phyloP scores from a whole-genome alignment of 164 flowering plant species.

The Chimonanthus praecox region DNA sequence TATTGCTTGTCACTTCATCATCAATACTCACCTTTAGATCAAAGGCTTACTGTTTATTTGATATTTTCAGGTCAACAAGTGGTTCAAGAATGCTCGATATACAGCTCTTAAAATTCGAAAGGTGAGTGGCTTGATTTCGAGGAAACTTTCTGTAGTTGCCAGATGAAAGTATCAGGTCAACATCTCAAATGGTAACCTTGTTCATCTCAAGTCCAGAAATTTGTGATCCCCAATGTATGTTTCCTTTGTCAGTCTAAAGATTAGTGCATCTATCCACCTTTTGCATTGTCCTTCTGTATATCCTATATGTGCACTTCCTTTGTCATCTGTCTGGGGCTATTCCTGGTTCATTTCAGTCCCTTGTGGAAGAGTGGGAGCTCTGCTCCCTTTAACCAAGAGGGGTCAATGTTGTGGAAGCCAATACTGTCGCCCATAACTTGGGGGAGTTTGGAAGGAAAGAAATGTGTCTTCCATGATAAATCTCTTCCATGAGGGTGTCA shows the following conservation, averaged over 20 bases:
- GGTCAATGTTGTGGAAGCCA: too few species aligned
- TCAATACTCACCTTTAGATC: background rate
- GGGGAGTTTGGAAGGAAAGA: too few species aligned
- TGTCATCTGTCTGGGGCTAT: too few species aligned
- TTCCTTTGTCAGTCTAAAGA: background rate
- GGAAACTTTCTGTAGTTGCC: background rate
- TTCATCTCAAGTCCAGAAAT: too few species aligned
- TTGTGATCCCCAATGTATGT: background rate
- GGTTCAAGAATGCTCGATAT: constrained; percentile 97
- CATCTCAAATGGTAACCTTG: too few species aligned
- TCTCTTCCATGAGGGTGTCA: too few species aligned
- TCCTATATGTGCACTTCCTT: too few species aligned
- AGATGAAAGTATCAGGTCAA: background rate
- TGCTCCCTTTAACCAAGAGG: too few species aligned
- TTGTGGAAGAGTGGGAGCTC: too few species aligned
- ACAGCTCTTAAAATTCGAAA: constrained; percentile 67
- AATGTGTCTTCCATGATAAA: too few species aligned
- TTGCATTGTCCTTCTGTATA: background rate
- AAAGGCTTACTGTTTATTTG: background rate
- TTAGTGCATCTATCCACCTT: background rate
- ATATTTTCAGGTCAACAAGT: constrained; percentile 72
- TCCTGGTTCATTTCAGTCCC: too few species aligned
- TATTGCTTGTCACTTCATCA: background rate
- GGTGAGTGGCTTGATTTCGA: constrained; percentile 35
- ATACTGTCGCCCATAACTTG: too few species aligned